phyloP scores from a whole-genome alignment of 352 stramenopile species.

The Pythium grandisporangium region DNA sequence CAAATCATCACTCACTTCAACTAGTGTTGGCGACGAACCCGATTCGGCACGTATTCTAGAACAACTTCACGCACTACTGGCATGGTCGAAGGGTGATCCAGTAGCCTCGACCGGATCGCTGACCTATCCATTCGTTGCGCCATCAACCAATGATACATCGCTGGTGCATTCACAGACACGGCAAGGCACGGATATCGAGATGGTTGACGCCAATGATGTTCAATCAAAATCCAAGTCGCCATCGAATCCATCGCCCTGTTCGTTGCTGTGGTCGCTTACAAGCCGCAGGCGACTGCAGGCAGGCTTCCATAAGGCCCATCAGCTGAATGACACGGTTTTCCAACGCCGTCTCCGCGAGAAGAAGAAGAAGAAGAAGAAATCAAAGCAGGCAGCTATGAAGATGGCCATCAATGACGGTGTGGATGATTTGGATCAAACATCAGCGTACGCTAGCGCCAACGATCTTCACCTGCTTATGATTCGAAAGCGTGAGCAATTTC shows the following conservation, averaged over 20 bases:
- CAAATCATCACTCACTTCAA: conserved; percentile 20
- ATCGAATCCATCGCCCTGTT: conserved; percentile 8
- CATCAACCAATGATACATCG: conserved; percentile 1
- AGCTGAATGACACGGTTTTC: conserved; percentile 24
- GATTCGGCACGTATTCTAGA: conserved; percentile 43
- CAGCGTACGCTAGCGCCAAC: neutral
- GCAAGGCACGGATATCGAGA: neutral
- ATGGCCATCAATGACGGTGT: too few relatives aligned
- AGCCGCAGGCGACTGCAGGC: conserved; percentile 20
- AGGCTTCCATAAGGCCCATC: conserved; percentile 43
- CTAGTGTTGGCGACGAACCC: conserved; percentile 48
- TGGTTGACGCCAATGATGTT: neutral
- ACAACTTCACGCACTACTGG: conserved; percentile 36
- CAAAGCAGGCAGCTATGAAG: too few relatives aligned
- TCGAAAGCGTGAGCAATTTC: conserved; percentile 26
- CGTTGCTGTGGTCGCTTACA: conserved; percentile 47
- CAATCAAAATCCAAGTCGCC: too few relatives aligned
- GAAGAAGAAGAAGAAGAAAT: neutral
- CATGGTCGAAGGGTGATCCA: too few relatives aligned
- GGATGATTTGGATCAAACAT: too few relatives aligned
- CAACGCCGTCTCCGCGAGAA: neutral
- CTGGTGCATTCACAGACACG: too few relatives aligned
- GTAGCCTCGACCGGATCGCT: neutral
- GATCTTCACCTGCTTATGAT: conserved; percentile 34
- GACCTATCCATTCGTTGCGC: conserved; percentile 20